Evolutionary conservation across 805 yeast genomes (phyloP).

Genomic region (Starmerella khaoyaiensis): DNA sequence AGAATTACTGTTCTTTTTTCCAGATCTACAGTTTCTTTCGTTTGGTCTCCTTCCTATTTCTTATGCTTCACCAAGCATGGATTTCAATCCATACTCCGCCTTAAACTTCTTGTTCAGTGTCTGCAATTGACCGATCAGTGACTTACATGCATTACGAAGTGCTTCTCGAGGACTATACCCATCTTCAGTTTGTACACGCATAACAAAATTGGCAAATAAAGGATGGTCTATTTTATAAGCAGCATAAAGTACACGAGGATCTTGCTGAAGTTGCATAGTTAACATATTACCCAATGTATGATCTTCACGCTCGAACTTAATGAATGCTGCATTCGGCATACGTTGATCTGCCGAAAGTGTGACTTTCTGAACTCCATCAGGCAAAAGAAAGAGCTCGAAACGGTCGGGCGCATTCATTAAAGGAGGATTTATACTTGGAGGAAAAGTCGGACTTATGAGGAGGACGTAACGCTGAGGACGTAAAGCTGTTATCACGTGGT

Average conservation of each 20-base stretch:
- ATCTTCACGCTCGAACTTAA: slow-evolving; percentile 92
- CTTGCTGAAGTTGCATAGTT: slow-evolving; percentile 73
- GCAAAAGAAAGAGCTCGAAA: slow-evolving; percentile 87
- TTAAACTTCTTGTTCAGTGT: slow-evolving; percentile 63
- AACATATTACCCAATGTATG: slow-evolving; percentile 89
- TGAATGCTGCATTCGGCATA: slow-evolving; percentile 86
- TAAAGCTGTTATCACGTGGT: too few relatives aligned
- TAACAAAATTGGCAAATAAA: slow-evolving; percentile 81
- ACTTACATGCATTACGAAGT: slow-evolving; percentile 74
- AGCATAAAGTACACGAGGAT: slow-evolving; percentile 82
- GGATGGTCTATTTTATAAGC: slow-evolving; percentile 99
- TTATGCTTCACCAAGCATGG: slow-evolving; percentile 31
- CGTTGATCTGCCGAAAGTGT: slow-evolving; percentile 85
- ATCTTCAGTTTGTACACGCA: slow-evolving; percentile 92
- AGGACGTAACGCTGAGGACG: too few relatives aligned
- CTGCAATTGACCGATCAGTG: slow-evolving; percentile 67
- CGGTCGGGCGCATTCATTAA: slow-evolving; percentile 97
- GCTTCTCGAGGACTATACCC: slow-evolving; percentile 89
- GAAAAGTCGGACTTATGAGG: too few relatives aligned
- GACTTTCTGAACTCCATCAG: slow-evolving; percentile 95
- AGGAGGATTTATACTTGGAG: too few relatives aligned
- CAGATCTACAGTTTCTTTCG: too few relatives aligned
- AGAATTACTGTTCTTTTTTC: too few relatives aligned
- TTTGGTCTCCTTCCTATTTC: too few relatives aligned
- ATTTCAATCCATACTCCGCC: slow-evolving; percentile 86